Percentiles rank a stretch among this genome's conserved stretches.
Evolutionary conservation across 208 protist species (phyloP).

Genomic region (Leishmania tarentolae): DNA sequence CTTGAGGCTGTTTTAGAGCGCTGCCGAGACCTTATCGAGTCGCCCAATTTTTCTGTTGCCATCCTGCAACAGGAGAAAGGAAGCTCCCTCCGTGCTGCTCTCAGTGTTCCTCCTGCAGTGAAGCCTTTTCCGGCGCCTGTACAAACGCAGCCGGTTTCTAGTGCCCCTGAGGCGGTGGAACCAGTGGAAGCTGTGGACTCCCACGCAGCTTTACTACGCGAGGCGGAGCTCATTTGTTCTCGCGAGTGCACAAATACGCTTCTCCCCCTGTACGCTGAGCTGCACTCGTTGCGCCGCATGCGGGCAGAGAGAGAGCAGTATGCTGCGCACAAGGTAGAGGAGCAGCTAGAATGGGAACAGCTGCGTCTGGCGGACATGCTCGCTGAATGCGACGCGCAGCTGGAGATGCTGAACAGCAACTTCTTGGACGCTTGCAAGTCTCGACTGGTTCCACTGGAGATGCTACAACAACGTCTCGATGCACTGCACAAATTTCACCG

Average conservation of each 20-base stretch:
- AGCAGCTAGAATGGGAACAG: constrained; percentile 37
- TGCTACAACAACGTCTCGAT: constrained; percentile 27
- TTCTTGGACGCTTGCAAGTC: constrained; percentile 19
- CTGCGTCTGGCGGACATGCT: constrained; percentile 23
- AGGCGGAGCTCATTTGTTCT: constrained; percentile 44
- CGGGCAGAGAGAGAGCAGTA: constrained; percentile 14
- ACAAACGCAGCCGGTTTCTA: not conserved
- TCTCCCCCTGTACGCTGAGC: constrained; percentile 59
- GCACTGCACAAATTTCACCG: constrained; percentile 9
- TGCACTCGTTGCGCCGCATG: constrained; percentile 44
- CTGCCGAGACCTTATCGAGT: constrained; percentile 9
- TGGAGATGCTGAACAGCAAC: constrained; percentile 21
- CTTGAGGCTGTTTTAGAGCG: constrained; percentile 6
- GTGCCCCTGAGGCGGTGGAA: not conserved
- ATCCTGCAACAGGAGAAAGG: not conserved
- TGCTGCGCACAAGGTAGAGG: constrained; percentile 21
- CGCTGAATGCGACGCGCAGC: constrained; percentile 31
- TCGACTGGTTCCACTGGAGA: constrained; percentile 14
- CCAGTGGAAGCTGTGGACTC: not conserved
- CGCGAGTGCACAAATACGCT: constrained; percentile 45
- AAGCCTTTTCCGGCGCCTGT: not conserved
- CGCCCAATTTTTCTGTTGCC: not conserved
- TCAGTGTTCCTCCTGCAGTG: not conserved
- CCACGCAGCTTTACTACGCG: constrained; percentile 19
- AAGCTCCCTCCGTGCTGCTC: not conserved